These are phyloP conservation scores for Simplicillium aogashimaense DNA, from an alignment of 2,329 filamentous ascomycete species.

Conservation along the genomic window DNA sequence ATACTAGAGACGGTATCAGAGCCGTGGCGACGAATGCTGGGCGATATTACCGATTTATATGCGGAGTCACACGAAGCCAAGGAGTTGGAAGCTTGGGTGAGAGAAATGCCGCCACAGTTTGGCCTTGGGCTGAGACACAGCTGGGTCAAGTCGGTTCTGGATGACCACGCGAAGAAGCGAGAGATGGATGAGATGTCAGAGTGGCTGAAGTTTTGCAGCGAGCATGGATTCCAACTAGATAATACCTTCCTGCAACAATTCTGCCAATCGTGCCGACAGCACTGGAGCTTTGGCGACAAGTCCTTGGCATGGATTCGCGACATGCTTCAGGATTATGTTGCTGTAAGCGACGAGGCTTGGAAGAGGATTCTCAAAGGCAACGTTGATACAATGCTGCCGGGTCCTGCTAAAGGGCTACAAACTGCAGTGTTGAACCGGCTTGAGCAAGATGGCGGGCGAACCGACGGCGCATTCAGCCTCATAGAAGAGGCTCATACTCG, in stretches of 20 bases:
- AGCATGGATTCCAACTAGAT: constrained; percentile 16
- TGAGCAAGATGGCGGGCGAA: constrained; percentile 12
- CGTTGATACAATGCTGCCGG: too few relatives aligned
- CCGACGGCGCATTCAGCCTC: constrained; percentile 24
- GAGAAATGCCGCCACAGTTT: constrained; percentile 14
- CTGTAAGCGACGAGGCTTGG: too few relatives aligned
- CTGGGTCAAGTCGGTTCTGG: constrained; percentile 19
- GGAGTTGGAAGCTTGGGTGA: constrained; percentile 19
- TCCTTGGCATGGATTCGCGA: background rate
- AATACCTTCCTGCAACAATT: constrained; percentile 18
- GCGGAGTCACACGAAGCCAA: constrained; percentile 13
- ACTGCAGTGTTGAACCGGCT: too few relatives aligned
- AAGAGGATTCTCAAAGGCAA: too few relatives aligned
- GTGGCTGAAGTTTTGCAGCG: constrained; percentile 22
- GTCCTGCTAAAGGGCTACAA: too few relatives aligned
- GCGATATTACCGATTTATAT: constrained; percentile 22
- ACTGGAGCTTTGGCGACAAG: constrained; percentile 3
- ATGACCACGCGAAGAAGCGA: constrained; percentile 18
- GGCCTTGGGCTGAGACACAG: constrained; percentile 15
- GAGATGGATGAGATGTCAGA: constrained; percentile 15
- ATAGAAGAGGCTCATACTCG: constrained; percentile 26
- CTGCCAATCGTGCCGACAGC: constrained; percentile 1
- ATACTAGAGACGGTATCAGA: background rate
- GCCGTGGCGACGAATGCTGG: background rate
- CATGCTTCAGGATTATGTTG: too few relatives aligned